phyloP scores from a whole-genome alignment of 768 basidiomycete species.

The Phanerochaete carnosa region DNA sequence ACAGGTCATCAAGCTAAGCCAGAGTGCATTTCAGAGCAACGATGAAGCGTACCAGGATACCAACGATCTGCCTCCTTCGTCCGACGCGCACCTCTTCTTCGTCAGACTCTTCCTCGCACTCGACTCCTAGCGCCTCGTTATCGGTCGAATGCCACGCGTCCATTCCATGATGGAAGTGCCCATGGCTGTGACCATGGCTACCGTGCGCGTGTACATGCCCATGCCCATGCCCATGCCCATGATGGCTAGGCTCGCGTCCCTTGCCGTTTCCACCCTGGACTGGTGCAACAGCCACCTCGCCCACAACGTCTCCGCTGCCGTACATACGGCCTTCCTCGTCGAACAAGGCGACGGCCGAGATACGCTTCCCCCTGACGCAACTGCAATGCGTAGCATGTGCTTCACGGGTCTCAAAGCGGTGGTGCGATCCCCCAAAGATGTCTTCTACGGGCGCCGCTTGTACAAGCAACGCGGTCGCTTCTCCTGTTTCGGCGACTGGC shows the following conservation, averaged over 20 bases:
- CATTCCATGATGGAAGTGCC: constrained; percentile 17
- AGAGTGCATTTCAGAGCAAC: not conserved
- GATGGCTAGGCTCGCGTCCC: not conserved
- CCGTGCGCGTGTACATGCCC: constrained; percentile 4
- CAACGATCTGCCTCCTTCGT: constrained; percentile 64
- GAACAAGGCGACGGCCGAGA: constrained; percentile 12
- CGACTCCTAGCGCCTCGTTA: constrained; percentile 9
- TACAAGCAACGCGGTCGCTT: not conserved
- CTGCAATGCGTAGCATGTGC: constrained; percentile 20
- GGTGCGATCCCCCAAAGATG: constrained; percentile 26
- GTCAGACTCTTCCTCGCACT: constrained; percentile 9
- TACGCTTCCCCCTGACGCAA: constrained; percentile 12
- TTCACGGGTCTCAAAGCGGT: constrained; percentile 23
- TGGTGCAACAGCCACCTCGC: not conserved
- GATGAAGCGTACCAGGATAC: constrained; percentile 56
- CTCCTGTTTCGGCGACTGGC: not conserved
- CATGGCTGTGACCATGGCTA: constrained; percentile 14
- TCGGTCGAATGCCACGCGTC: constrained; percentile 11
- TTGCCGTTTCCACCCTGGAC: not conserved
- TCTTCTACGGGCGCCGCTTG: constrained; percentile 3
- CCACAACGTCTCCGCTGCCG: not conserved
- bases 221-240: not conserved
- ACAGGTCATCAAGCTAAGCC: not conserved
- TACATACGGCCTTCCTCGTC: constrained; percentile 5
- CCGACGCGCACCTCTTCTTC: constrained; percentile 19